These are phyloP conservation scores for Solanum sitiens DNA, from an alignment of 257 asterid genomes.

Conservation along the genomic window DNA sequence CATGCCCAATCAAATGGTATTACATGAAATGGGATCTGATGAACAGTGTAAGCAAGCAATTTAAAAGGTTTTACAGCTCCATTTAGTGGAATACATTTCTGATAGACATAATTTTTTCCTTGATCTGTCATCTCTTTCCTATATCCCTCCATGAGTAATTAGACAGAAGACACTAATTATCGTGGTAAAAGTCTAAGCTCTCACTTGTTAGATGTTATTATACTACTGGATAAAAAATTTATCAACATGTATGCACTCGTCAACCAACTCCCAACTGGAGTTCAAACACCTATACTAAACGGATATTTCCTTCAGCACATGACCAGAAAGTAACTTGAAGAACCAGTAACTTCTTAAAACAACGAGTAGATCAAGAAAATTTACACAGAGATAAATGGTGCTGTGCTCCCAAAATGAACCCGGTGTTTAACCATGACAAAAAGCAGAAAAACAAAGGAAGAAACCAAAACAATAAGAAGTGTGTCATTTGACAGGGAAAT, in stretches of 20 bases:
- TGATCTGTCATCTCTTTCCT: background rate
- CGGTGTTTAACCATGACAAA: background rate
- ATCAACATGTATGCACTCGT: background rate
- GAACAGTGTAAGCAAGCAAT: background rate
- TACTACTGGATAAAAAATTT: background rate
- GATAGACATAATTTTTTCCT: background rate
- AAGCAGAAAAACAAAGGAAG: background rate
- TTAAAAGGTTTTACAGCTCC: background rate
- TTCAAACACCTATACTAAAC: background rate
- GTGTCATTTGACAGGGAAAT: background rate
- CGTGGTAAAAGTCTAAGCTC: background rate
- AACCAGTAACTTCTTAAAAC: background rate
- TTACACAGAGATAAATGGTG: background rate
- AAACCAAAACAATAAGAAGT: background rate
- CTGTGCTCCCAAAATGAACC: background rate
- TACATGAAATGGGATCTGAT: background rate
- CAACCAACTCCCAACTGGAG: background rate
- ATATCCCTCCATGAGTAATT: background rate
- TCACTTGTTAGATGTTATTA: background rate
- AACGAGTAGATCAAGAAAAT: background rate
- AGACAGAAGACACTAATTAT: background rate
- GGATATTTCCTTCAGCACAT: background rate
- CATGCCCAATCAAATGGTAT: background rate
- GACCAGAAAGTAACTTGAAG: background rate
- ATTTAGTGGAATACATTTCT: background rate